Evolutionary conservation across 2,329 filamentous ascomycete species (phyloP).

Genomic region (Talaromyces sp.): DNA sequence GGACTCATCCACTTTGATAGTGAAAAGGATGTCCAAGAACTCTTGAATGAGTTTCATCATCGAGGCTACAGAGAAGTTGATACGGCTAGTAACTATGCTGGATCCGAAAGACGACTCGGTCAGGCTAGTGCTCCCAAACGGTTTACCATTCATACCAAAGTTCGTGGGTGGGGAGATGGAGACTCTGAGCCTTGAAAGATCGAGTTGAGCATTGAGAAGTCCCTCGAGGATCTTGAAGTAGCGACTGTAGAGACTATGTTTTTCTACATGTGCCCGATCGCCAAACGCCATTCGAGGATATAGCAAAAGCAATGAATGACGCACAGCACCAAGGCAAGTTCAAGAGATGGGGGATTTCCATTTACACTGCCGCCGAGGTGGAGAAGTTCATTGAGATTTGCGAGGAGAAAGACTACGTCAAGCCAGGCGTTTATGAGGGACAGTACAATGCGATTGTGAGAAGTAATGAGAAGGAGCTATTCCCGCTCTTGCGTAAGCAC

Average conservation of each 20-base stretch:
- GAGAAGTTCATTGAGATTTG: background rate
- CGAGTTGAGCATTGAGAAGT: background rate
- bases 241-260: slow-evolving; percentile 8
- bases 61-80: background rate
- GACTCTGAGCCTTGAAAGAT: background rate
- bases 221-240: background rate
- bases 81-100: slow-evolving; percentile 5
- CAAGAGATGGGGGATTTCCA: slow-evolving; percentile 2
- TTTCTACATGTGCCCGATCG: background rate
- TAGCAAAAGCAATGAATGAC: slow-evolving; percentile 1
- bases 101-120: background rate
- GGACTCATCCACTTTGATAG: background rate
- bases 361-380: background rate
- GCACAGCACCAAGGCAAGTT: slow-evolving; percentile 5
- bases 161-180: background rate
- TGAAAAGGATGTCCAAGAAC: background rate
- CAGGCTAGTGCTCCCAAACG: background rate
- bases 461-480: background rate
- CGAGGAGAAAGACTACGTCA: background rate
- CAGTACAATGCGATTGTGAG: slow-evolving; percentile 10
- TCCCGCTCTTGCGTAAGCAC: slow-evolving; percentile 2
- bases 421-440: slow-evolving; percentile 9
- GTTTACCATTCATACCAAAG: slow-evolving; percentile 4
- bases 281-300: background rate
- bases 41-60: background rate